Conservation (phyloP, 805 yeast genomes). For the Monosporozyma unispora region DNA sequence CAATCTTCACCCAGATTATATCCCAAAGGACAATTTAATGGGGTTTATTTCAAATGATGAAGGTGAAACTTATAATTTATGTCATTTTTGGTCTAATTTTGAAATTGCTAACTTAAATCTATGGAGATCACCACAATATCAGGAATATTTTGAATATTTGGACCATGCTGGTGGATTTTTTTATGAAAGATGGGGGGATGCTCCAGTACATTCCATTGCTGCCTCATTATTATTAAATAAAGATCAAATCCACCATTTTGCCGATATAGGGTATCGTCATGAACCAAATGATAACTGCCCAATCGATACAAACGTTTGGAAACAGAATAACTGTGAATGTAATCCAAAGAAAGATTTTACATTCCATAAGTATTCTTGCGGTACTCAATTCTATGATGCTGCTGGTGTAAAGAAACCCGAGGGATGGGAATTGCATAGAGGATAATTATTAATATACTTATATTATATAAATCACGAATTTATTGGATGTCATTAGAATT, state of each 20-base stretch:
- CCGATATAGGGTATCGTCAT: constrained; percentile 74
- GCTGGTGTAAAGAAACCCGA: constrained; percentile 44
- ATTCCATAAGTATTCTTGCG: constrained; percentile 60
- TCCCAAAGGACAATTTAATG: constrained; percentile 54
- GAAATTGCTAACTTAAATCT: constrained; percentile 70
- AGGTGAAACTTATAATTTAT: constrained; percentile 65
- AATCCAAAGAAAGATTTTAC: constrained; percentile 51
- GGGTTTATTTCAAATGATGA: constrained; percentile 63
- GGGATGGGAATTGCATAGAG: constrained; percentile 8
- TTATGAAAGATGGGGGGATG: constrained; percentile 91
- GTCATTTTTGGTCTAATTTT: constrained; percentile 85
- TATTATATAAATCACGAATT: no score
- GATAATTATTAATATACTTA: background rate
- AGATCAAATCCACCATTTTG: constrained; percentile 61
- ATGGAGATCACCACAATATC: constrained; percentile 66
- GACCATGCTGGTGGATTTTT: constrained; percentile 74
- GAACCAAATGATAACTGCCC: constrained; percentile 59
- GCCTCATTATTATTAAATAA: constrained; percentile 61
- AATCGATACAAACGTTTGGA: constrained; percentile 39
- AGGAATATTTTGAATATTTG: constrained; percentile 54
- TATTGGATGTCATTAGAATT: background rate
- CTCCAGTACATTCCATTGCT: constrained; percentile 79
- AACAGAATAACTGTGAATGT: constrained; percentile 55
- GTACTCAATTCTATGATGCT: constrained; percentile 46
- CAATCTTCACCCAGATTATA: constrained; percentile 45